phyloP scores from a whole-genome alignment of 495 filamentous ascomycete species.

The Melanomma pulvis-pyrius region DNA sequence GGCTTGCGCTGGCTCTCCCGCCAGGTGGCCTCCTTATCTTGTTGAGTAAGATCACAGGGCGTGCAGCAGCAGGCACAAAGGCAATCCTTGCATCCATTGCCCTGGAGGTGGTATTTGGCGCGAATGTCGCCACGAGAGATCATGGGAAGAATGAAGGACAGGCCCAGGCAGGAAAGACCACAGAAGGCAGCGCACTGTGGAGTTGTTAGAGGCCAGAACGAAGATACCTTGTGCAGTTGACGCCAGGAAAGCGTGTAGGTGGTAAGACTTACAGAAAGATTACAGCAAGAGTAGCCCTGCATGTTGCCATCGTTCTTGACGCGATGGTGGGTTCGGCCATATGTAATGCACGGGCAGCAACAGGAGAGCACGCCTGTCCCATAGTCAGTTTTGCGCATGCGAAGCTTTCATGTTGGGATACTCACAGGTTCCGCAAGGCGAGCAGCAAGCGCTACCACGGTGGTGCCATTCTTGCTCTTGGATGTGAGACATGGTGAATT shows the following conservation, averaged over 20 bases:
- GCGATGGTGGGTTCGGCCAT: conserved; percentile 56
- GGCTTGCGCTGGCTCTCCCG: conserved; percentile 22
- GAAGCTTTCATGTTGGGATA: not conserved
- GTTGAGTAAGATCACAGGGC: conserved; percentile 58
- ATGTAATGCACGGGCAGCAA: conserved; percentile 59
- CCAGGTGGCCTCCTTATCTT: conserved; percentile 54
- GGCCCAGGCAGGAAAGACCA: conserved; percentile 40
- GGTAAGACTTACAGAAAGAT: conserved; percentile 50
- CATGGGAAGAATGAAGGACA: conserved; percentile 52
- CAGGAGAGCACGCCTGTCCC: conserved; percentile 47
- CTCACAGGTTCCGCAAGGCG: conserved; percentile 36
- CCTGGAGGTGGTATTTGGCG: conserved; percentile 57
- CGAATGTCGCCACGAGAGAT: conserved; percentile 60
- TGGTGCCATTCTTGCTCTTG: conserved; percentile 34
- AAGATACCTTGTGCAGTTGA: not conserved
- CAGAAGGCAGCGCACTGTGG: conserved; percentile 34
- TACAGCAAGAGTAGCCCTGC: conserved; percentile 51
- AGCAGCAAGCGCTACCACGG: conserved; percentile 32
- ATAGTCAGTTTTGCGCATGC: not conserved
- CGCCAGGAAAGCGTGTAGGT: not conserved
- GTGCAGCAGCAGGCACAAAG: conserved; percentile 54
- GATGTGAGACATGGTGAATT: conserved; percentile 20
- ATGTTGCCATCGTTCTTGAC: conserved; percentile 50
- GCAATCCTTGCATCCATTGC: conserved; percentile 55
- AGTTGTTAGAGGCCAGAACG: not conserved